Conservation (phyloP, 75 land plant genomes). For the Cupressus sempervirens region DNA sequence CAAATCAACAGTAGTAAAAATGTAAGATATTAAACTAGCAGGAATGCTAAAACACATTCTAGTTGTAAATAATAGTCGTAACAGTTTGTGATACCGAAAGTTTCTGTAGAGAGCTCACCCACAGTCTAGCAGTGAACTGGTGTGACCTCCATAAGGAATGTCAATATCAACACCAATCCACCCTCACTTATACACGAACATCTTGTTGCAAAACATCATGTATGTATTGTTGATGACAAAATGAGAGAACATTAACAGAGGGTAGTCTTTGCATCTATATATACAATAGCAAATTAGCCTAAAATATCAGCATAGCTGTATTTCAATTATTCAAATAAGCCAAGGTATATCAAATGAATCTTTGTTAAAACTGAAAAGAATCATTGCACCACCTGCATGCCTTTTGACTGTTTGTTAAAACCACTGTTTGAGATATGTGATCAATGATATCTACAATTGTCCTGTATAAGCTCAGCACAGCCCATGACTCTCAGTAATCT, state of each 20-base stretch:
- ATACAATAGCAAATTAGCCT: not conserved
- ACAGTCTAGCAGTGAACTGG: too few relatives aligned
- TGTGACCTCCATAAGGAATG: too few relatives aligned
- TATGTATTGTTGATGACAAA: not conserved
- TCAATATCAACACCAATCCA: too few relatives aligned
- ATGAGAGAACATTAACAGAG: not conserved
- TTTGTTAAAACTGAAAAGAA: not conserved
- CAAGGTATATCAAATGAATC: not conserved
- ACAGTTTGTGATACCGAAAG: too few relatives aligned
- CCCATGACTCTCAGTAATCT: not conserved
- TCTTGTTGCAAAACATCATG: not conserved
- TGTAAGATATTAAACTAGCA: too few relatives aligned
- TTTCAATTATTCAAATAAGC: not conserved
- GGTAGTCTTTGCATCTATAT: not conserved
- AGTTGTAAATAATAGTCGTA: too few relatives aligned
- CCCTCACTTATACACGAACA: too few relatives aligned
- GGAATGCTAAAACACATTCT: too few relatives aligned
- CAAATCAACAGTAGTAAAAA: too few relatives aligned
- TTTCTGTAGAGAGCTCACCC: too few relatives aligned
- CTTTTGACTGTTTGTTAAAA: not conserved
- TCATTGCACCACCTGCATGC: not conserved
- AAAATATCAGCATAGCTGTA: not conserved
- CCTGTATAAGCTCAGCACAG: not conserved
- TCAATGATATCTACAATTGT: not conserved
- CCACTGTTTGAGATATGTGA: not conserved